These are phyloP conservation scores for Penicillium pancosmium DNA, from an alignment of 495 filamentous ascomycete genomes.

Conservation along the genomic window DNA sequence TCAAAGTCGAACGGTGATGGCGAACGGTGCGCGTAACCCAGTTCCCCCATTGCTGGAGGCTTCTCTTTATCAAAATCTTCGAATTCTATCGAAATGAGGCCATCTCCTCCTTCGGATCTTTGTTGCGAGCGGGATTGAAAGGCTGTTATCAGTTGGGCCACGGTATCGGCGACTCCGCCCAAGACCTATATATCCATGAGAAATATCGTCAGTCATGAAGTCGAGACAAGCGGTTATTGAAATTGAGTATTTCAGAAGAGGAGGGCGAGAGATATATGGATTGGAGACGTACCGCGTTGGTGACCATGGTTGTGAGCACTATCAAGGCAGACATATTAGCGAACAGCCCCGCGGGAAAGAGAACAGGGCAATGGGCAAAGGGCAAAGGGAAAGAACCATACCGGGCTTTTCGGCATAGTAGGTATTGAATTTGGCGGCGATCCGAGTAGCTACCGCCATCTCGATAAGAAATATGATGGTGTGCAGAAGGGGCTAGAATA, in stretches of 20 bases:
- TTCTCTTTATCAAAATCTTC: constrained; percentile 86
- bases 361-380: background rate
- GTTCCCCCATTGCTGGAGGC: constrained; percentile 63
- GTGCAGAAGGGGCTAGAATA: constrained; percentile 79
- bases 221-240: background rate
- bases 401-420: constrained; percentile 88
- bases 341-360: background rate
- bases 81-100: constrained; percentile 84
- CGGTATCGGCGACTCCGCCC: constrained; percentile 91
- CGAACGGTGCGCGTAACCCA: constrained; percentile 65
- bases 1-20: constrained; percentile 95
- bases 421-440: constrained; percentile 84
- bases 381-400: constrained; percentile 45
- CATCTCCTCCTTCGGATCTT: constrained; percentile 58
- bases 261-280: background rate
- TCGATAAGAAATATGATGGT: constrained; percentile 83
- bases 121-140: constrained; percentile 69
- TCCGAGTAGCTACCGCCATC: constrained; percentile 78
- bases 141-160: constrained; percentile 89
- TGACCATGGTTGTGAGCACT: constrained; percentile 98
- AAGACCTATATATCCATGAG: constrained; percentile 57
- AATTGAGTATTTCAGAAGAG: background rate
- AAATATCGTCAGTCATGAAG: constrained; percentile 17
- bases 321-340: constrained; percentile 33
- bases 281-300: constrained; percentile 74